phyloP scores from a whole-genome alignment of 2,329 filamentous ascomycete species.

The Xylaria sp. region DNA sequence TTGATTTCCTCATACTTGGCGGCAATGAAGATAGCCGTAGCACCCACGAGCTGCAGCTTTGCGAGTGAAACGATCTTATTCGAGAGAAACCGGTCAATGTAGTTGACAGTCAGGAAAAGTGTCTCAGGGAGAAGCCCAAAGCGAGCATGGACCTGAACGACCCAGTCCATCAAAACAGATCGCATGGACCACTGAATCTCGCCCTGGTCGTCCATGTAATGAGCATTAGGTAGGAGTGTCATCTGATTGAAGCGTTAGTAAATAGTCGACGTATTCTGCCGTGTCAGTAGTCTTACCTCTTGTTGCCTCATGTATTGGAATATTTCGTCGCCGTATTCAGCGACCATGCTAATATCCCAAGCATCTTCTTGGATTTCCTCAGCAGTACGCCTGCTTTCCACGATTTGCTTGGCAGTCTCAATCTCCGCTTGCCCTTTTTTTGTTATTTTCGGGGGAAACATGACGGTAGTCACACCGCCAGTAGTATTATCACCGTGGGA shows the following conservation, averaged over 20 bases:
- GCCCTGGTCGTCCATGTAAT: constrained; percentile 97
- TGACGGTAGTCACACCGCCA: constrained; percentile 54
- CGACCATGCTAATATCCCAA: constrained; percentile 97
- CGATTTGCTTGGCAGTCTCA: constrained; percentile 65
- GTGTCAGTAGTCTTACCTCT: constrained; percentile 66
- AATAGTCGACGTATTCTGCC: not conserved
- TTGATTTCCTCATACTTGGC: constrained; percentile 99
- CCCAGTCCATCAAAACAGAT: constrained; percentile 95
- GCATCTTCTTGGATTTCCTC: constrained; percentile 87
- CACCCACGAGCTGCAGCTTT: constrained; percentile 94
- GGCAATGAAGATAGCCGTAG: constrained; percentile 93
- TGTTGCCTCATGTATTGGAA: constrained; percentile 89
- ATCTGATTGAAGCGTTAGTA: constrained; percentile 53
- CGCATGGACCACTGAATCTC: constrained; percentile 99
- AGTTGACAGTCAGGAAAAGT: constrained; percentile 92
- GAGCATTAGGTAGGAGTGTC: constrained; percentile 81
- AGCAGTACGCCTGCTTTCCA: constrained; percentile 67
- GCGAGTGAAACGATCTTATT: constrained; percentile 93
- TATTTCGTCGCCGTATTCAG: constrained; percentile 95
- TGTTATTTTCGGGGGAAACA: constrained; percentile 76
- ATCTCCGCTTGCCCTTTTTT: constrained; percentile 75
- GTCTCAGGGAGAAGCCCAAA: constrained; percentile 94
- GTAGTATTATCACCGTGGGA: constrained; percentile 71
- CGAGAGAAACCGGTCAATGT: constrained; percentile 94
- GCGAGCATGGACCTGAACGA: constrained; percentile 92